Conservation (phyloP, 208 protist species). For the Leishmania guyanensis region DNA sequence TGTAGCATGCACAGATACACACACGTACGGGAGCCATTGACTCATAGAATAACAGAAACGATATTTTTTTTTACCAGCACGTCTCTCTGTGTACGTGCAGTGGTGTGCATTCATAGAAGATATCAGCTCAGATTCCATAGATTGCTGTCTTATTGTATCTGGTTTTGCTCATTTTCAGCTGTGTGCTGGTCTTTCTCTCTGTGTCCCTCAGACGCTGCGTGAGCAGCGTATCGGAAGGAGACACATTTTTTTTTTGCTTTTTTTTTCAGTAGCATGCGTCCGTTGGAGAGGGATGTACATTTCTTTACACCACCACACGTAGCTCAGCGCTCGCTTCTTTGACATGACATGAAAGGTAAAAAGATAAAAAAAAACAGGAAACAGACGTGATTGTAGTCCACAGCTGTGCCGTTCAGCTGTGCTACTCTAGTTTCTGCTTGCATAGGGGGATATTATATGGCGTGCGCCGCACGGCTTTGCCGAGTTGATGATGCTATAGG, state of each 20-base stretch:
- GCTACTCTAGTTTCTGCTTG: too few species aligned
- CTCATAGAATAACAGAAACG: background rate
- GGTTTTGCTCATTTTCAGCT: conserved; percentile 35
- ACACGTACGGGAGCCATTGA: too few species aligned
- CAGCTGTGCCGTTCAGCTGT: too few species aligned
- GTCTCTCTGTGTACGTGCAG: background rate
- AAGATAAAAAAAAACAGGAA: background rate
- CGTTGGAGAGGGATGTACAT: background rate
- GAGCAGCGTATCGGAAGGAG: background rate
- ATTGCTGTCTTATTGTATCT: conserved; percentile 4
- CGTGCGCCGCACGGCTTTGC: background rate
- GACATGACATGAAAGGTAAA: background rate
- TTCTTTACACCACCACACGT: background rate
- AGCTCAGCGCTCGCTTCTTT: background rate
- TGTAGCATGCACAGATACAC: background rate
- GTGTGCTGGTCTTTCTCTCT: conserved; percentile 83
- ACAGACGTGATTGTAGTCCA: background rate
- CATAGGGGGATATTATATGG: background rate
- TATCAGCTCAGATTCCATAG: conserved; percentile 4
- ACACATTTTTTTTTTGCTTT: background rate
- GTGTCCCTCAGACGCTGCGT: background rate
- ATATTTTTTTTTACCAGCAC: background rate
- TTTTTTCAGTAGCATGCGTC: background rate
- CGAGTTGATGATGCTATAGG: background rate
- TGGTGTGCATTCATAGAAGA: conserved; percentile 6